These are phyloP conservation scores for Amanita thiersii DNA, from an alignment of 768 basidiomycete species.

Conservation along the genomic window DNA sequence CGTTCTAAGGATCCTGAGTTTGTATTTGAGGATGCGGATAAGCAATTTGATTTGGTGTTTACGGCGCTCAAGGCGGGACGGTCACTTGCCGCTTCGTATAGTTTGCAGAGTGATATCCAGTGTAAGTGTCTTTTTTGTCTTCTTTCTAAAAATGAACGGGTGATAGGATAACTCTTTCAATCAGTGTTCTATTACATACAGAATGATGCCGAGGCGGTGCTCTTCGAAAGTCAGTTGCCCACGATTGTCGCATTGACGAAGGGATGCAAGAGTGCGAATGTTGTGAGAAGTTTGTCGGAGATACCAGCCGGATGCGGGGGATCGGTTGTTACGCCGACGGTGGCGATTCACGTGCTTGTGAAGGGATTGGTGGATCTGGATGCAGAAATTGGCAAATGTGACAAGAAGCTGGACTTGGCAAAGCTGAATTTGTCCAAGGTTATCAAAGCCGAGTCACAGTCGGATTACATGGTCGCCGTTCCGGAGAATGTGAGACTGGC, in stretches of 20 bases:
- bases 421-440: constrained; percentile 70
- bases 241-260: constrained; percentile 83
- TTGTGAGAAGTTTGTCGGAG: constrained; percentile 56
- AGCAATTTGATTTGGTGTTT: constrained; percentile 82
- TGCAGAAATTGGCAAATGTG: constrained; percentile 79
- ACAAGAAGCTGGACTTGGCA: constrained; percentile 81
- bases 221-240: constrained; percentile 65
- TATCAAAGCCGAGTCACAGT: constrained; percentile 57
- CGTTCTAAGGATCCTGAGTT: constrained; percentile 47
- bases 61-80: constrained; percentile 70
- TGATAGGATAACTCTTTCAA: constrained; percentile 7
- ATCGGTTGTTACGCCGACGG: constrained; percentile 63
- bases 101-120: constrained; percentile 79
- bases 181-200: constrained; percentile 75
- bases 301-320: constrained; percentile 88
- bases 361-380: constrained; percentile 86
- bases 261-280: constrained; percentile 69
- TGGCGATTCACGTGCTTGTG: constrained; percentile 79
- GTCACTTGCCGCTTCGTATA: constrained; percentile 84
- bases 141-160: constrained; percentile 1
- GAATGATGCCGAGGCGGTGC: constrained; percentile 46
- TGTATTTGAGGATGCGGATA: constrained; percentile 65
- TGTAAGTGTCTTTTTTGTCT: constrained; percentile 31
- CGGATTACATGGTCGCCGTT: constrained; percentile 74
- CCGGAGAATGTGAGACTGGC: constrained; percentile 65